A percentile compares a stretch with the other conserved stretches of the same genome.
phyloP scores from a whole-genome alignment of 2,329 filamentous ascomycete genomes.

The Fusarium coicis region DNA sequence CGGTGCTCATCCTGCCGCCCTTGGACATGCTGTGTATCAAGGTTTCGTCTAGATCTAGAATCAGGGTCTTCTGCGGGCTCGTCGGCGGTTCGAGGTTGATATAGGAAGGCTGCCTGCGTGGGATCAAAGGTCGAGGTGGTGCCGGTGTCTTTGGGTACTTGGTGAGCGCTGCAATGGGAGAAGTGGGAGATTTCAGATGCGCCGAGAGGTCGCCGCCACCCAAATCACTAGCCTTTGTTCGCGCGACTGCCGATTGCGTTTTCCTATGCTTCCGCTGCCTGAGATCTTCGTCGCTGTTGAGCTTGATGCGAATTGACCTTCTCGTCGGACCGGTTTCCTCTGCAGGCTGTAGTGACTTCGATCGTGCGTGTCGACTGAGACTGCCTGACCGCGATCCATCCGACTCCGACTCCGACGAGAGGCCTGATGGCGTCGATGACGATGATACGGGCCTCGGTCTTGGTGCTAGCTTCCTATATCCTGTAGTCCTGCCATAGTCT shows the following conservation, averaged over 20 bases:
- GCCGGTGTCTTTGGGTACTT: conserved; percentile 91
- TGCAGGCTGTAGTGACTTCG: conserved; percentile 67
- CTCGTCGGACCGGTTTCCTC: conserved; percentile 75
- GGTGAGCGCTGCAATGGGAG: conserved; percentile 79
- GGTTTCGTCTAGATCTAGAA: conserved; percentile 96
- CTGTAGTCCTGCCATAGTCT: conserved; percentile 43
- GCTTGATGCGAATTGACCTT: conserved; percentile 89
- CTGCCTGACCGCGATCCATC: conserved; percentile 55
- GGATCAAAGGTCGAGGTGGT: conserved; percentile 89
- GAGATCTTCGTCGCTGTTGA: conserved; percentile 82
- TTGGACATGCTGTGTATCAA: conserved; percentile 98
- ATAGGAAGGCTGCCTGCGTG: conserved; percentile 89
- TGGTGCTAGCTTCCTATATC: conserved; percentile 45
- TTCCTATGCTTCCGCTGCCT: conserved; percentile 78
- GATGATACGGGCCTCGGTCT: conserved; percentile 45
- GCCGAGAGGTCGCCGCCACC: conserved; percentile 69
- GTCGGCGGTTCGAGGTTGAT: conserved; percentile 67
- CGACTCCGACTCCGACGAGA: conserved; percentile 78
- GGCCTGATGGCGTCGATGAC: conserved; percentile 67
- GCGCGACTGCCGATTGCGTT: conserved; percentile 61
- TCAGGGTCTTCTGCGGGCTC: conserved; percentile 87
- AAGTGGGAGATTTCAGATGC: conserved; percentile 93
- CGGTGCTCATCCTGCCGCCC: conserved; percentile 92
- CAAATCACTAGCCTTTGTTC: conserved; percentile 54
- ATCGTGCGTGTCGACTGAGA: conserved; percentile 65